Evolutionary conservation across 192 early-diverging fungal genomes (phyloP).

Genomic region (Diversispora epigaea): DNA sequence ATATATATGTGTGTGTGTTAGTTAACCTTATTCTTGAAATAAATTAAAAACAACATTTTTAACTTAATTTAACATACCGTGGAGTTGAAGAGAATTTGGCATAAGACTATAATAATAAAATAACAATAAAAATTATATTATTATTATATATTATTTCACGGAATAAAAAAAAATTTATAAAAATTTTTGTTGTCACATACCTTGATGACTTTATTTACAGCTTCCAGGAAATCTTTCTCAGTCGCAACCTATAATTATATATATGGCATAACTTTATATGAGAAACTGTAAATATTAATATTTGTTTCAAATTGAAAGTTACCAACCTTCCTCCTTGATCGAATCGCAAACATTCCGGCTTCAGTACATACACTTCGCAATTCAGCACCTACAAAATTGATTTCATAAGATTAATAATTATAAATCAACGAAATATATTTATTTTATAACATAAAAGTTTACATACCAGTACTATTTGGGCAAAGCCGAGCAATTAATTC

Average conservation of each 20-base stretch:
- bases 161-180: not conserved
- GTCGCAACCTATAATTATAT: constrained; percentile 71
- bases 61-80: constrained; percentile 42
- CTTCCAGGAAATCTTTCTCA: constrained; percentile 99
- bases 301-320: not conserved
- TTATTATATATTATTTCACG: not conserved
- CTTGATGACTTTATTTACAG: constrained; percentile 99
- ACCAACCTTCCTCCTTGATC: constrained; percentile 89
- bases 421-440: not conserved
- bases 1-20: not conserved
- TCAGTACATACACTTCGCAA: constrained; percentile 98
- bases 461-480: constrained; percentile 87
- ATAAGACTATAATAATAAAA: constrained; percentile 59
- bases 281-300: not conserved
- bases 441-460: not conserved
- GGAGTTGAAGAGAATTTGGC: constrained; percentile 98
- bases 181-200: not conserved
- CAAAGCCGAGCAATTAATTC: constrained; percentile 97
- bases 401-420: not conserved
- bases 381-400: constrained; percentile 68
- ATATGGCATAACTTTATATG: not conserved
- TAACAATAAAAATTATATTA: not conserved
- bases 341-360: constrained; percentile 99
- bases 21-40: no score
- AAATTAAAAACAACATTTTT: not conserved